Evolutionary conservation across 768 basidiomycete genomes (phyloP).

Genomic region (Phylloporus arenicola): DNA sequence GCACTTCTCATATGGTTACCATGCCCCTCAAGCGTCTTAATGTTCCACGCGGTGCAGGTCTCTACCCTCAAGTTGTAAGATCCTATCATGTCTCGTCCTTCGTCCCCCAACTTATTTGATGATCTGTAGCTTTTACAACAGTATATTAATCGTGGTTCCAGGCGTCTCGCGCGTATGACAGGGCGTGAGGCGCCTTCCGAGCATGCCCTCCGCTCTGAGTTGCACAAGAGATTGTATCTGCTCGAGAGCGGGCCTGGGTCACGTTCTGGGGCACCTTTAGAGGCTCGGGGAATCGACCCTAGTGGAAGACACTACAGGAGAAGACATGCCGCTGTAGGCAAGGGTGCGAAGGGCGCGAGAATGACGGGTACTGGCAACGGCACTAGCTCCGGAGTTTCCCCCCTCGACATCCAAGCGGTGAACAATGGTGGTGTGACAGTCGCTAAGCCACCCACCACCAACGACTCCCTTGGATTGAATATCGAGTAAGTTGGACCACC

Average conservation of each 20-base stretch:
- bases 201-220: slow-evolving; percentile 40
- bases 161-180: slow-evolving; percentile 65
- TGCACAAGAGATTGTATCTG: slow-evolving; percentile 39
- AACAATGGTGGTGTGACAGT: slow-evolving; percentile 36
- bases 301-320: slow-evolving; percentile 8
- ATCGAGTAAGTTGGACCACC: slow-evolving; percentile 49
- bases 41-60: slow-evolving; percentile 21
- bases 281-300: slow-evolving; percentile 2
- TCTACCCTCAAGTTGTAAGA: slow-evolving; percentile 43
- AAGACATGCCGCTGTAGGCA: slow-evolving; percentile 6
- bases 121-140: slow-evolving; percentile 56
- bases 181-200: slow-evolving; percentile 49
- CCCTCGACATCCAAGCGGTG: slow-evolving; percentile 34
- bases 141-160: slow-evolving; percentile 59
- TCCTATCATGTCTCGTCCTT: neutral
- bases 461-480: slow-evolving; percentile 58
- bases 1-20: slow-evolving; percentile 32
- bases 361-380: slow-evolving; percentile 7
- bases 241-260: slow-evolving; percentile 27
- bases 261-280: neutral
- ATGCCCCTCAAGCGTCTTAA: slow-evolving; percentile 39
- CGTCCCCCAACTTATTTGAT: neutral
- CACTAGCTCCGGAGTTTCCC: slow-evolving; percentile 30
- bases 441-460: slow-evolving; percentile 37
- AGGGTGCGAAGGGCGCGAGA: neutral